A percentile compares a stretch with the other conserved stretches of the same genome.
Conservation (phyloP, 352 stramenopile species). For the Sclerospora graminicola region DNA sequence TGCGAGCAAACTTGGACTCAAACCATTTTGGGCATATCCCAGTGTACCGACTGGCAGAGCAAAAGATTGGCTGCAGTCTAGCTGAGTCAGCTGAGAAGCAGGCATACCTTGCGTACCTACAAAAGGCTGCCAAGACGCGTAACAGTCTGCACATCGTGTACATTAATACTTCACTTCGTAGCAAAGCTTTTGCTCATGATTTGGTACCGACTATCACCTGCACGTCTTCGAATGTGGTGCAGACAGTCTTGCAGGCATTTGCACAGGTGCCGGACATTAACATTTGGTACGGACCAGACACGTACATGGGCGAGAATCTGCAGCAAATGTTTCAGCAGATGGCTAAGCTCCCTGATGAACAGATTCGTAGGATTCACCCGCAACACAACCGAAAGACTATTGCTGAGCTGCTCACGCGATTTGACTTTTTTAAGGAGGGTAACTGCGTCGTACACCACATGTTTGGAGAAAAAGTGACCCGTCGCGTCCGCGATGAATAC, state of each 20-base stretch:
- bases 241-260: slow-evolving; percentile 92
- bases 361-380: slow-evolving; percentile 81
- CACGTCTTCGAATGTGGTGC: slow-evolving; percentile 93
- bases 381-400: slow-evolving; percentile 80
- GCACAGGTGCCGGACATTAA: slow-evolving; percentile 86
- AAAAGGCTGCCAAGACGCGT: slow-evolving; percentile 77
- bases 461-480: slow-evolving; percentile 92
- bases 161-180: slow-evolving; percentile 97
- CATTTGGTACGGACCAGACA: slow-evolving; percentile 93
- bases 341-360: slow-evolving; percentile 57
- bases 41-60: slow-evolving; percentile 89
- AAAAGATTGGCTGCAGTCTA: slow-evolving; percentile 92
- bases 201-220: slow-evolving; percentile 96
- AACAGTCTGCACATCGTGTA: slow-evolving; percentile 96
- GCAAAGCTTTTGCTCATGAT: slow-evolving; percentile 89
- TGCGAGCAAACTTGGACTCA: slow-evolving; percentile 89
- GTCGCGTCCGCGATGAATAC: slow-evolving; percentile 88
- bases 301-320: slow-evolving; percentile 98
- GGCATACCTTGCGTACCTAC: slow-evolving; percentile 89
- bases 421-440: slow-evolving; percentile 92
- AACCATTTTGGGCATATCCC: slow-evolving; percentile 88
- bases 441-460: slow-evolving; percentile 98
- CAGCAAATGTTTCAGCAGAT: slow-evolving; percentile 88
- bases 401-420: slow-evolving; percentile 67
- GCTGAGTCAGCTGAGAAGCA: slow-evolving; percentile 91